Evolutionary conservation across 148 eudicot genomes (phyloP), one percentile per base, ranked within the genome.

Genomic region (Vaccinium macrocarpon): DNA sequence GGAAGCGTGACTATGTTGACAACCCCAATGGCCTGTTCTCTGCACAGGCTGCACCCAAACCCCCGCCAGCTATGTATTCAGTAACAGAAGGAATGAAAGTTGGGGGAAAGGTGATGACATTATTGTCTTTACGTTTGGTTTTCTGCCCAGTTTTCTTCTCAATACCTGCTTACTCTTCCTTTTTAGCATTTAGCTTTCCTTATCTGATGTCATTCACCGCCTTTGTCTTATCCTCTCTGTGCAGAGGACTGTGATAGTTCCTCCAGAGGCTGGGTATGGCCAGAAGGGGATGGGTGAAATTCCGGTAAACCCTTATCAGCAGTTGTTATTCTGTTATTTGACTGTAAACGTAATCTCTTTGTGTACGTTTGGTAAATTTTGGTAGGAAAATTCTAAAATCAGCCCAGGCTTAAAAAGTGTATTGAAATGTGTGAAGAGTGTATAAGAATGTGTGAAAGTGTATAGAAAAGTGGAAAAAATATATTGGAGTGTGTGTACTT

Each of bases 31-130:
- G 99, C 25, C 85, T 97, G 76, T 97, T 97, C 91, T 97, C 99
- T 57, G 98, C 99, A 55, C 99, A 97, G 88, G 99, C 99, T 75
- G 94, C 99, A 57, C 99, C 99, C 0, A 97, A 97, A 90, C 99
- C 99, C 82, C 99, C 99, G 57, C 90, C 94, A 16, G 96, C 94
- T n/a, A 90, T 97, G 96, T 97, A 97, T 83, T 82, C 89, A 29
- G 82, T 91, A 29, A 89, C 93, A 53, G 93, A 95, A 91, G 99
- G 99, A 85, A 95, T 97, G 99, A 95, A 87, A 92, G 92, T 95
- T 16, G 98, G 98, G 80, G 99, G 99, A 87, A 97, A 95, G 98
- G 99, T 95, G 73, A 52, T 56, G 55, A 13, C 14, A 62, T 62
- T 23, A 2, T 29, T 23, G 0, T 46, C 48, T 42, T 62, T 57